Base-by-base conservation (phyloP, 192 early-diverging fungal genomes). In the Coemansia guatemalensis region DNA sequence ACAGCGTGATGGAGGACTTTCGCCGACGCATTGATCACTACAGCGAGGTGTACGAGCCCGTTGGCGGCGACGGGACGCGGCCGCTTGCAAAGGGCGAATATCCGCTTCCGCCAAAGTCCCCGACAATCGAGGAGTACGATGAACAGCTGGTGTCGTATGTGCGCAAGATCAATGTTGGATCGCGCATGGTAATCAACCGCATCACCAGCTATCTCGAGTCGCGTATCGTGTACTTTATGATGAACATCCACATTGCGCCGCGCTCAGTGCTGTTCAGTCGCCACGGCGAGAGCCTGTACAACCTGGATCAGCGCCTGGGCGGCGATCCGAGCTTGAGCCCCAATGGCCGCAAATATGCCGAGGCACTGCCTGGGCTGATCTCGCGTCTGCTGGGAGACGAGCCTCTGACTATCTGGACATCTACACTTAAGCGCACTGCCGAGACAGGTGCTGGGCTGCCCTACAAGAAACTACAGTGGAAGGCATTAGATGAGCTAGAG, bases 201-300 rank as follows among this genome's bases (percentile, higher is more conserved):
- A 93, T 98, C 62, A 86, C 90, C 50, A 95, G 96, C 56, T 98
- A 97, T 74, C 84, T 99, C 33, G 90, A 99, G 78, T 94, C 93
- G 56, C 85, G 96, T 35, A 94, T 99, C 60, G 95, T 98, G 18
- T 99, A 98, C 82, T 99, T 95, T 75, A 75, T 99, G 67, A 98
- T 99, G 96, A 99, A 99, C 74, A 85, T 99, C 39, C 96, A 99
- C 81, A 97, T 95, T 64, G 88, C 90, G 5, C 95, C 98, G 26
- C 87, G 93, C 58, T 91, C 87, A 65, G 93, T 99, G 57, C 94
- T 95, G 78, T 96, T 96, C 67, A 91, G 83, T 65, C 85, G 91
- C 76, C 91, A 94, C 68, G 98, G 98, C 64, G 98, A 99, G 73
- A 93, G 90, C 30, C 77, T 92, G 73, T 98, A 86, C 81, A 99